Base-by-base conservation (phyloP, 2,329 filamentous ascomycete species). In the Neonectria punicea region DNA sequence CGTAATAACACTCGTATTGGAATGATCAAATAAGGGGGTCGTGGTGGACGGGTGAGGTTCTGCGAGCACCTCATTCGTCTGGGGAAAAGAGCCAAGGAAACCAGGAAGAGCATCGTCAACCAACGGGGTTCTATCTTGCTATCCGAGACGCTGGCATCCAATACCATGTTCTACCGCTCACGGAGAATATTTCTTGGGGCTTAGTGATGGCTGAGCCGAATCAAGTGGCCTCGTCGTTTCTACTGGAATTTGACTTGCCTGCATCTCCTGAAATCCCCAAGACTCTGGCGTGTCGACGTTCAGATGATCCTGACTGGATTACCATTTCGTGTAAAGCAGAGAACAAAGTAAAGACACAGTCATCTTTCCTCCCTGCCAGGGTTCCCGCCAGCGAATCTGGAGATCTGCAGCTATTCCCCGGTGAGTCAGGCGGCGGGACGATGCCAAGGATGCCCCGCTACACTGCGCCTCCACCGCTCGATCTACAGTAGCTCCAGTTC, bases 361-460 rank as follows among this genome's bases (percentile, higher is more conserved):
- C 10, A 13, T 18, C 39, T 6, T 10, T 8, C 7, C 39, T n/a
- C 1, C 9, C 44, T 28, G 20, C 13, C 18, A 6, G 5, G 18
- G 20, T 47, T 8, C 11, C 20, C 9, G 28, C 9, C 11, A 34
- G 49, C 18, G 30, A 30, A 20, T 51, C n/a, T 10, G 6, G 3
- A 53, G 51, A 51, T 67, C 68, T 69, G 64, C 68, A 54, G 14
- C 43, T 62, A 61, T 67, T 64, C 58, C 66, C 67, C 59, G 67
- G 63, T 73, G 70, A 73, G 69, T 73, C 70, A 73, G 59, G 59
- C 69, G 69, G 70, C 53, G 34, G 50, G 41, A 41, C 51, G 20
- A 25, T 25, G 41, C 49, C 56, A 32, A 41, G 49, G 20, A 25
- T 25, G 41, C 49, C 56, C 49, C 58, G 55, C 49, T 18, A 60